phyloP scores from a whole-genome alignment of 768 basidiomycete genomes.

The Suillus luteus region DNA sequence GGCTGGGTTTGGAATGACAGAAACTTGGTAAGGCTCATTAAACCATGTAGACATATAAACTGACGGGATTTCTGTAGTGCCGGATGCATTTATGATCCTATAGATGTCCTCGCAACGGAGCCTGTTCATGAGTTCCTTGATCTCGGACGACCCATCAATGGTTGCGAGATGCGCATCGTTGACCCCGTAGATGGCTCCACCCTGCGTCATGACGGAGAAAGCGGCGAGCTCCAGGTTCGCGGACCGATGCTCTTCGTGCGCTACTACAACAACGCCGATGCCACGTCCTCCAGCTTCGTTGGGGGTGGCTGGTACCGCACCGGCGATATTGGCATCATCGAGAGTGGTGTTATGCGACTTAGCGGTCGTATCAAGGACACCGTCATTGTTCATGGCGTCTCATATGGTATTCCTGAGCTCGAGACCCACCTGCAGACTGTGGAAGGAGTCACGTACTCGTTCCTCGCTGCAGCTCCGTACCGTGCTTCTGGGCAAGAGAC shows the following conservation, averaged over 20 bases:
- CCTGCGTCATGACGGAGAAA: slow-evolving; percentile 30
- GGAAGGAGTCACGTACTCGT: slow-evolving; percentile 34
- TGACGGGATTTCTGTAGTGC: slow-evolving; percentile 24
- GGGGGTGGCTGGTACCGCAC: slow-evolving; percentile 59
- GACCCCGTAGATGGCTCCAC: slow-evolving; percentile 30
- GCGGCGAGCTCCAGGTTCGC: slow-evolving; percentile 44
- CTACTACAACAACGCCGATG: slow-evolving; percentile 50
- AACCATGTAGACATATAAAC: not conserved
- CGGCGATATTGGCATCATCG: slow-evolving; percentile 51
- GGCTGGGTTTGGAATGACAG: slow-evolving; percentile 45
- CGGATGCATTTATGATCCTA: slow-evolving; percentile 42
- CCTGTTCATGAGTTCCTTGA: slow-evolving; percentile 39
- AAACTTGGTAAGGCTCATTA: slow-evolving; percentile 36
- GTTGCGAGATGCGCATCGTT: slow-evolving; percentile 39
- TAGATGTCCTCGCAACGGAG: slow-evolving; percentile 22
- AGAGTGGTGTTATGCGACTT: slow-evolving; percentile 36
- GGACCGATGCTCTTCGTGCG: slow-evolving; percentile 42
- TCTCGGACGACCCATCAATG: slow-evolving; percentile 32
- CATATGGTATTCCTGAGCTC: slow-evolving; percentile 38
- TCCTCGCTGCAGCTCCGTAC: slow-evolving; percentile 38
- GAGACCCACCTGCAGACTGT: slow-evolving; percentile 41
- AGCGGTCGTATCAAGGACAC: slow-evolving; percentile 42
- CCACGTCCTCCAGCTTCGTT: slow-evolving; percentile 49
- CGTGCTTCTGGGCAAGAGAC: slow-evolving; percentile 39
- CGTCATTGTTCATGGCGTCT: slow-evolving; percentile 42